Conservation (phyloP, 192 early-diverging fungal genomes). For the Backusella luteola region DNA sequence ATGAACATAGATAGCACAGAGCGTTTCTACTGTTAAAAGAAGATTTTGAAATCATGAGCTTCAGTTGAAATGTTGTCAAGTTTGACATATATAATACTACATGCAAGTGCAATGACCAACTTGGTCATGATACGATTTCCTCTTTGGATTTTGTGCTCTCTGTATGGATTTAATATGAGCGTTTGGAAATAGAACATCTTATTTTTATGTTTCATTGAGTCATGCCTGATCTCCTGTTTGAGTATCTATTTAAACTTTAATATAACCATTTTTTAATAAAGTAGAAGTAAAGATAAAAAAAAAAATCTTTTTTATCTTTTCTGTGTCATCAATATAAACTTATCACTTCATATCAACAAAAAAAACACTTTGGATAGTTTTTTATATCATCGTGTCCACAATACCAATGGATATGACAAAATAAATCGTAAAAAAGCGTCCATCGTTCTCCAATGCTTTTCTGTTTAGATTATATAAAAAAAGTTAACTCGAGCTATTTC, state of each 20-base stretch:
- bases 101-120: neutral
- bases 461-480: neutral
- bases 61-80: neutral
- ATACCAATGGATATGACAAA: neutral
- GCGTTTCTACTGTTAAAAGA: neutral
- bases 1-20: neutral
- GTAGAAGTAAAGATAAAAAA: neutral
- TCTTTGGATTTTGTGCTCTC: neutral
- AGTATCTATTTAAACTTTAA: no score
- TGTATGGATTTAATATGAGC: neutral
- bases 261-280: no score
- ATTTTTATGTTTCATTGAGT: neutral
- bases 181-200: neutral
- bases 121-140: neutral
- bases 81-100: neutral
- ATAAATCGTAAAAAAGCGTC: neutral
- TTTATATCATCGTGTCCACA: neutral
- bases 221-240: neutral
- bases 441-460: no score
- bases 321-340: neutral
- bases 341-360: no score
- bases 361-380: neutral
- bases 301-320: neutral
- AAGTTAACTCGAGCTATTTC: neutral
- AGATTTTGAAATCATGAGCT: neutral